Base-by-base conservation (phyloP, 305 asterid species). In the Rubia peregrina region DNA sequence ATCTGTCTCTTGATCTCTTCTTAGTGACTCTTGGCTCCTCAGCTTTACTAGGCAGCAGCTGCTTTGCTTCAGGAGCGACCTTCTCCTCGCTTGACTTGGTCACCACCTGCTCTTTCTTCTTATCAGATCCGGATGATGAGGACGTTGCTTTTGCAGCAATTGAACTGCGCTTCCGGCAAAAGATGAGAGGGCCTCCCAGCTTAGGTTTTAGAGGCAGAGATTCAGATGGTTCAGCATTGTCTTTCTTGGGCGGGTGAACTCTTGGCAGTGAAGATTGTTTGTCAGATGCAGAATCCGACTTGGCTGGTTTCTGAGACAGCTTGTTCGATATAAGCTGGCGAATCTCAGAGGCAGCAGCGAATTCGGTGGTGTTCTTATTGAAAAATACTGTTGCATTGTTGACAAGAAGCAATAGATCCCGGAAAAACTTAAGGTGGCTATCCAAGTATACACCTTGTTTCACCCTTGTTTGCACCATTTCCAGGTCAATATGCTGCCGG, bases 131-230 rank as follows among this genome's bases (percentile, higher is more conserved):
- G 11, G 87, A 81, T 65, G 87, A 68, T 10, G 91, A 79, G 6
- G 81, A 76, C 0, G 88, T 67, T 43, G 87, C 83, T 80, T 84
- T 84, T 1, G 81, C 77, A 19, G 82, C 77, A 48, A 89, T 84
- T 5, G 91, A 87, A 67, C 93, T 89, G 55, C 93, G 89, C 69
- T 87, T 87, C 12, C 93, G 91, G 67, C 93, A 85, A 21, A 85
- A 85, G 14, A 82, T 84, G 77, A 89, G 70, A 7, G 92, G 79
- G 8, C 87, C 87, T 0, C 90, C 70, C 67, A 87, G 66, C 69
- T 88, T 78, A 9, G 91, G 90, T 77, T 87, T 85, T 33, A 83
- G 77, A 70, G 74, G 77, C 67, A 83, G 61, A 8, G 94, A 68
- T 16, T 80, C 71, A 0, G 89, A 72, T 36, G 86, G 79, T 72